Conservation (phyloP, 2,329 filamentous ascomycete genomes). For the Dendrostoma leiphaemia region DNA sequence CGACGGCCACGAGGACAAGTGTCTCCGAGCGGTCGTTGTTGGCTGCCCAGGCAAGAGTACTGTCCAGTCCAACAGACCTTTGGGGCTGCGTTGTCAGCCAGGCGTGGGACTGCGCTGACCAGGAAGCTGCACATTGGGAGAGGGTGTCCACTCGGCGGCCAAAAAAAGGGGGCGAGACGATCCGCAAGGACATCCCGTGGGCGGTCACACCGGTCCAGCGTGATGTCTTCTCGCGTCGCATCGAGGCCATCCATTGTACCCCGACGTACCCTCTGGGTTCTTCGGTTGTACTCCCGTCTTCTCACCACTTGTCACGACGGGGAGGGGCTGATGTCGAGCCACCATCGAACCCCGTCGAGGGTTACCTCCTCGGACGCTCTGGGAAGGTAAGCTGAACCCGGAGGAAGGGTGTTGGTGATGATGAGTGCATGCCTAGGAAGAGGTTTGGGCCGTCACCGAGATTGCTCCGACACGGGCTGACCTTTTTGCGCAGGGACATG, state of each 20-base stretch:
- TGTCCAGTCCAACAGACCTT: neutral
- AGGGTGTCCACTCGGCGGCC: neutral
- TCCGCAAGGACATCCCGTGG: neutral
- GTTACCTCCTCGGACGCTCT: neutral
- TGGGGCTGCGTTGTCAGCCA: neutral
- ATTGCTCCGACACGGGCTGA: neutral
- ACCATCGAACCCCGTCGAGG: no score
- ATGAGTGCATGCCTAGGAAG: neutral
- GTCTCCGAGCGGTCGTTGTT: neutral
- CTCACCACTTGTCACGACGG: neutral
- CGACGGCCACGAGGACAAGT: neutral
- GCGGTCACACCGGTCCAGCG: neutral
- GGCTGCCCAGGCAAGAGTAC: neutral
- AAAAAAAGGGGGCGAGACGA: neutral
- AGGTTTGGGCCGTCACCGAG: neutral
- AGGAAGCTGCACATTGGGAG: neutral
- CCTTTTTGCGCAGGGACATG: neutral
- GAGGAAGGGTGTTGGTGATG: constrained; percentile 1
- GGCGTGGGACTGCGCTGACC: neutral
- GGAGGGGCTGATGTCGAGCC: no score
- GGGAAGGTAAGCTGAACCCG: neutral
- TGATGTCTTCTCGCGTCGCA: neutral
- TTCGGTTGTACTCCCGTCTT: neutral
- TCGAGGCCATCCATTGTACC: neutral
- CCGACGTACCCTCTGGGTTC: neutral